Conservation (phyloP, 1,284 basidiomycete species). For the Fistulinella cinereoalba region DNA sequence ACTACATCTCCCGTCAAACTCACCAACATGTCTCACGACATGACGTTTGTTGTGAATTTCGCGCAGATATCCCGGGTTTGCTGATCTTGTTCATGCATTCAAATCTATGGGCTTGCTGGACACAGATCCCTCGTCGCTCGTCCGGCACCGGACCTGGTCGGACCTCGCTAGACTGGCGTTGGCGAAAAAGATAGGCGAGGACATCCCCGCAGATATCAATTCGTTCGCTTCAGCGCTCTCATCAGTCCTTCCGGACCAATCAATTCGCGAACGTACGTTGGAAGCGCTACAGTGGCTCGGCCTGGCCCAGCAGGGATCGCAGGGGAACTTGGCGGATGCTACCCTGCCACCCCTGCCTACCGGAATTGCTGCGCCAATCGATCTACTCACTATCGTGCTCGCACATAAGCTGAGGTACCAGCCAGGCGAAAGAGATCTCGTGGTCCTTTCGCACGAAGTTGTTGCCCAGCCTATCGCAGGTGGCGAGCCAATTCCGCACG, state of each 20-base stretch:
- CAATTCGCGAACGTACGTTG: slow-evolving; percentile 37
- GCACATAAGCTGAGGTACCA: slow-evolving; percentile 73
- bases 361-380: slow-evolving; percentile 61
- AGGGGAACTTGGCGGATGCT: neutral
- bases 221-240: slow-evolving; percentile 41
- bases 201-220: slow-evolving; percentile 32
- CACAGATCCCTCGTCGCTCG: slow-evolving; percentile 25
- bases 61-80: slow-evolving; percentile 83
- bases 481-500: no score
- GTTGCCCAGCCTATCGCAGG: slow-evolving; percentile 49
- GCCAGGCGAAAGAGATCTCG: slow-evolving; percentile 79
- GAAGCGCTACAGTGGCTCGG: slow-evolving; percentile 63
- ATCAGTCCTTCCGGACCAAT: slow-evolving; percentile 36
- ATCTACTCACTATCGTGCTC: slow-evolving; percentile 76
- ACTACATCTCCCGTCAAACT: neutral
- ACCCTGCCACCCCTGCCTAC: slow-evolving; percentile 38
- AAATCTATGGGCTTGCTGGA: slow-evolving; percentile 73
- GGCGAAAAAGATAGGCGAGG: slow-evolving; percentile 27
- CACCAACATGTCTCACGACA: no score
- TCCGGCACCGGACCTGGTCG: slow-evolving; percentile 46
- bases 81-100: slow-evolving; percentile 73
- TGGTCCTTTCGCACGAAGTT: slow-evolving; percentile 85
- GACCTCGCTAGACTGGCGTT: slow-evolving; percentile 42
- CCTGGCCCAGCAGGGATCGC: slow-evolving; percentile 33
- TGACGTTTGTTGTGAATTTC: neutral